Evolutionary conservation across 176 grass and related monocot genomes (phyloP), one percentile per base, ranked within the genome.

Genomic region (Eragrostis curvula): DNA sequence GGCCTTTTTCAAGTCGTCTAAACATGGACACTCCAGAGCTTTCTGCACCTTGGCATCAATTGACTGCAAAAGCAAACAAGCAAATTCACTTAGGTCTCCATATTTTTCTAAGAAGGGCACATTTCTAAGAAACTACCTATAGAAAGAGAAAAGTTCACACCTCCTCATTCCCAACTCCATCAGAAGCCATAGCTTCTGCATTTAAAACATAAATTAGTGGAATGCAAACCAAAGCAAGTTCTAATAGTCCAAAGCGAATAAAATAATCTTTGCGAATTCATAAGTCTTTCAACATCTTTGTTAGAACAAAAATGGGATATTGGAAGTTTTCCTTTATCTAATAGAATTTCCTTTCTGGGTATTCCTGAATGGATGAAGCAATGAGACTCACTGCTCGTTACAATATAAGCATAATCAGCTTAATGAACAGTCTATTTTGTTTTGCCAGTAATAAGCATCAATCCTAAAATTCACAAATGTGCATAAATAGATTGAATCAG

Each of bases 11-110:
- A 93, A 80, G n/a, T 70, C 80, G 36, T 85, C 91, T 71, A 93
- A 77, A 66, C 91, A 89, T 15, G 91, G 91, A 61, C 87, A 89
- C 36, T 93, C 84, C 75, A 93, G 76, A 73, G 87, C 87, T 85
- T 79, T 93, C 53, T 89, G 71, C 65, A 89, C 87, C 71, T 73
- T 84, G 29, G 52, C 80, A 81, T 93, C 87, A 20, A 87, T 79
- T 14, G 91, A 93, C 91, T 93, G 70, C 53, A 83, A 36, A 39
- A 73, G 36, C 7, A 79, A 89, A 86, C 51, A 58, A 36, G 58
- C 20, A 61, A 27, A 28, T 58, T 83, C 24, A 83, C 8, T 61
- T 52, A 44, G 45, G 8, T 48, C 36, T 20, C 18, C 21, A 51
- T 73, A 20, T 29, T 51, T 32, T 73, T 29, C 51, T 7, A 30